These are phyloP conservation scores for Candida mesenterica DNA, from an alignment of 1,139 yeast species.

Conservation along the genomic window DNA sequence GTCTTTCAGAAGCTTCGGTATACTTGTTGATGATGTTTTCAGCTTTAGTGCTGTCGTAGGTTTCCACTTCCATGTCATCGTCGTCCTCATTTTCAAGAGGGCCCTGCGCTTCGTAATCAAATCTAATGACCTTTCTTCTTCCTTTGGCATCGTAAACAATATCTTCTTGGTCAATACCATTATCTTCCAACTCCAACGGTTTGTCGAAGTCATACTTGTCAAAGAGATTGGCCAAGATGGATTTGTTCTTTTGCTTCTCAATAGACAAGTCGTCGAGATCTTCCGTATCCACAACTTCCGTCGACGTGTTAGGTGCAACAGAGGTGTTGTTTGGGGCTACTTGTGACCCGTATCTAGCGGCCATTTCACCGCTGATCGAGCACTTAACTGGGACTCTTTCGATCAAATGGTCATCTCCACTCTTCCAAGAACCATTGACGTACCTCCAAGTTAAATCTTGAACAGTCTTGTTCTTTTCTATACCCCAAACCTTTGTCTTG, in stretches of 20 bases:
- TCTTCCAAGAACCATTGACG: conserved; percentile 72
- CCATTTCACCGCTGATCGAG: conserved; percentile 6
- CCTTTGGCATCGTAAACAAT: conserved; percentile 52
- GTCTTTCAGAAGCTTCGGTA: conserved; percentile 20
- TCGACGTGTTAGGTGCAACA: conserved; percentile 21
- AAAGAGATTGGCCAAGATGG: conserved; percentile 54
- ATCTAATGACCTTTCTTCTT: conserved; percentile 30
- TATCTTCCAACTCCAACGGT: conserved; percentile 49
- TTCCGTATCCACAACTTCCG: conserved; percentile 2
- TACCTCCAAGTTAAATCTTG: conserved; percentile 65
- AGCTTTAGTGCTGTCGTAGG: conserved; percentile 16
- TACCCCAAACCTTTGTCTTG: conserved; percentile 88
- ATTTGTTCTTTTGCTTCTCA: conserved; percentile 34
- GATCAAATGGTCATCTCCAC: conserved; percentile 76
- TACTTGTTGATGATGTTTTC: conserved; percentile 23
- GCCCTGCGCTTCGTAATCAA: conserved; percentile 41
- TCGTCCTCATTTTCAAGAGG: conserved; percentile 19
- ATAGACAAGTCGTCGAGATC: conserved; percentile 19
- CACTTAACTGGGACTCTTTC: conserved; percentile 46
- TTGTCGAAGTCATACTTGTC: conserved; percentile 58
- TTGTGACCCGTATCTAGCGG: conserved; percentile 23
- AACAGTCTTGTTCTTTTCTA: conserved; percentile 60
- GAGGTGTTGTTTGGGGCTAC: neutral
- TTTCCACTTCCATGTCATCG: conserved; percentile 19
- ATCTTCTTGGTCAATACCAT: conserved; percentile 37